These are phyloP conservation scores for Adenanthera pavonina DNA, from an alignment of 306 rosid species.

Conservation along the genomic window DNA sequence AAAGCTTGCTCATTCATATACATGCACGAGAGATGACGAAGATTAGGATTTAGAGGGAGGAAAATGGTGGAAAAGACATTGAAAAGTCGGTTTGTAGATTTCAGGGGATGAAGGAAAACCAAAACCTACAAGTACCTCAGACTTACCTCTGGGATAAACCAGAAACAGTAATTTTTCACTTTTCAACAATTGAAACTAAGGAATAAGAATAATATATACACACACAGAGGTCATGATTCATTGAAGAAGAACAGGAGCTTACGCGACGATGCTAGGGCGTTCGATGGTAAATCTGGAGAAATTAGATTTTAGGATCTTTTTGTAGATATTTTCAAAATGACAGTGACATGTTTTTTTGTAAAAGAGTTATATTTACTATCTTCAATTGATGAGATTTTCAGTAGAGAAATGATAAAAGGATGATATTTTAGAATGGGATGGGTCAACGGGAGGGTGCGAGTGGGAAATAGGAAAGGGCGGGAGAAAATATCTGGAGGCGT, in stretches of 20 bases:
- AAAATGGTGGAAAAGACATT: not conserved
- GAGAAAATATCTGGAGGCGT: slow-evolving; percentile 5
- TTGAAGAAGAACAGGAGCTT: not conserved
- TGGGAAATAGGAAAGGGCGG: not conserved
- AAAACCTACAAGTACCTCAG: not conserved
- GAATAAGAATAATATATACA: not conserved
- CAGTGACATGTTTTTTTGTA: too few relatives aligned
- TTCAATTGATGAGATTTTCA: too few relatives aligned
- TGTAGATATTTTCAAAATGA: too few relatives aligned
- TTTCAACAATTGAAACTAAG: not conserved
- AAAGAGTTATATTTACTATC: too few relatives aligned
- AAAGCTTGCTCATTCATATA: slow-evolving; percentile 44
- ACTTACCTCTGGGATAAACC: not conserved
- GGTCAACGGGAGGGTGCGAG: slow-evolving; percentile 3
- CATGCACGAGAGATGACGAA: slow-evolving; percentile 19
- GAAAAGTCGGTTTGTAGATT: not conserved
- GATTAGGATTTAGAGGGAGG: not conserved
- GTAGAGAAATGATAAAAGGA: not conserved
- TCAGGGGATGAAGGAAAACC: not conserved
- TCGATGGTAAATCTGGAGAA: not conserved
- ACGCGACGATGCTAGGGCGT: slow-evolving; percentile 15
- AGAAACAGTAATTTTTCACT: not conserved
- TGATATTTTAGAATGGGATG: not conserved
- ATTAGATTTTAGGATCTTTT: not conserved
- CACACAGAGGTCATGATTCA: not conserved